A percentile compares a stretch with the other conserved stretches of the same genome.
Evolutionary conservation across 2,329 filamentous ascomycete genomes (phyloP).

Genomic region (Phyllachora maydis): DNA sequence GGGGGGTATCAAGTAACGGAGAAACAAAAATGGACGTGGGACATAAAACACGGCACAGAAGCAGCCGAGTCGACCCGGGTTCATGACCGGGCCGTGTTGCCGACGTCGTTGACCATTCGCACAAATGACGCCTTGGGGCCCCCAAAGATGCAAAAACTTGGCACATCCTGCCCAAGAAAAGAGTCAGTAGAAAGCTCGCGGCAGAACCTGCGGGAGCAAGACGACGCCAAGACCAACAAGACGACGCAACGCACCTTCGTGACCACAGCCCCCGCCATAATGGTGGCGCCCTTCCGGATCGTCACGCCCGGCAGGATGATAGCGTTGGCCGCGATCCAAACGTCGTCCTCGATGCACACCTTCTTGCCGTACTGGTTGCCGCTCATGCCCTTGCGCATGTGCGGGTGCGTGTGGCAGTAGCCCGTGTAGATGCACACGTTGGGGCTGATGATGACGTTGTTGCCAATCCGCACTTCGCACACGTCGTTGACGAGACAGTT

Average conservation of each 20-base stretch:
- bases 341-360: conserved; percentile 69
- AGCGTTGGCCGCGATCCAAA: conserved; percentile 61
- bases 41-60: too few species aligned
- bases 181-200: too few species aligned
- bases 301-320: conserved; percentile 61
- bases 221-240: too few species aligned
- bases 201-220: too few species aligned
- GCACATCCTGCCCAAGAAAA: too few species aligned
- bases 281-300: conserved; percentile 58
- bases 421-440: conserved; percentile 75
- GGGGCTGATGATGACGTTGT: conserved; percentile 56
- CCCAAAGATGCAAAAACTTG: too few species aligned
- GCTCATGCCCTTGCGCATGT: conserved; percentile 51
- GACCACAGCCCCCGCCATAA: conserved; percentile 72
- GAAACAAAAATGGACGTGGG: too few species aligned
- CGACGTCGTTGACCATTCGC: too few species aligned
- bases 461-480: conserved; percentile 63
- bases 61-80: too few species aligned
- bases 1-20: too few species aligned
- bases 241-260: conserved; percentile 52
- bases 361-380: conserved; percentile 49
- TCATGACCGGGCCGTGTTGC: too few species aligned
- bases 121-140: too few species aligned
- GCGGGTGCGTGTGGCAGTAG: conserved; percentile 50
- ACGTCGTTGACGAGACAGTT: conserved; percentile 77